These are phyloP conservation scores for Paecilomyces dactylethromorphus DNA, from an alignment of 2,329 filamentous ascomycete genomes.

Conservation along the genomic window DNA sequence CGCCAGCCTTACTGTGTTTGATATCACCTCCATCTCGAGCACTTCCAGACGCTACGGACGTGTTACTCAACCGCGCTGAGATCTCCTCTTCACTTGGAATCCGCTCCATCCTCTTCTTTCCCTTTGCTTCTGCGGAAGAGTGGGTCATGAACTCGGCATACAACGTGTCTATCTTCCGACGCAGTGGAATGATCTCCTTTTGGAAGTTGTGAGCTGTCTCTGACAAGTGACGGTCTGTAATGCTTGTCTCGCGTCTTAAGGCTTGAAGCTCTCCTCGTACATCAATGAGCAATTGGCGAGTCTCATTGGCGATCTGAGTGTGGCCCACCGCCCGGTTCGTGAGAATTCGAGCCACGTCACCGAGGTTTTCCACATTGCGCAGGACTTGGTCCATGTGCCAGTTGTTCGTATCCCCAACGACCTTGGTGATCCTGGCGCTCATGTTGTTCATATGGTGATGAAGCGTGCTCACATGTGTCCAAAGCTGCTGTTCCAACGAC, in stretches of 20 bases:
- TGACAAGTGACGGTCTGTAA: background rate
- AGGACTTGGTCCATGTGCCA: slow-evolving; percentile 16
- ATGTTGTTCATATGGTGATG: slow-evolving; percentile 15
- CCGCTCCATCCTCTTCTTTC: background rate
- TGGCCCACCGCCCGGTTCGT: slow-evolving; percentile 9
- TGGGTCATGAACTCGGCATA: background rate
- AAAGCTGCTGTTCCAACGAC: slow-evolving; percentile 15
- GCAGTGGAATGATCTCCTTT: background rate
- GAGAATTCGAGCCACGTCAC: slow-evolving; percentile 10
- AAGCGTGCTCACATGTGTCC: slow-evolving; percentile 11
- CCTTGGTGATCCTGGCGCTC: slow-evolving; percentile 7
- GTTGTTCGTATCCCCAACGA: slow-evolving; percentile 13
- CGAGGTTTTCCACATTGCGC: slow-evolving; percentile 11
- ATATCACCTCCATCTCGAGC: background rate
- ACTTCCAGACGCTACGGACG: background rate
- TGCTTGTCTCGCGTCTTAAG: background rate
- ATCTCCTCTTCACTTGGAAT: background rate
- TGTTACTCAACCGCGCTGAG: background rate
- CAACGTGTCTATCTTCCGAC: background rate
- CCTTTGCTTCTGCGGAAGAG: background rate
- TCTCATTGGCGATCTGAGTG: slow-evolving; percentile 8
- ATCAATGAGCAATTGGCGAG: slow-evolving; percentile 6
- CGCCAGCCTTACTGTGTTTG: background rate
- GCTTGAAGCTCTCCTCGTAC: slow-evolving; percentile 7
- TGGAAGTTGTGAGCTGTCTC: background rate